phyloP scores from a whole-genome alignment of 2,329 filamentous ascomycete species.

The Bimuria novae-zelandiae region DNA sequence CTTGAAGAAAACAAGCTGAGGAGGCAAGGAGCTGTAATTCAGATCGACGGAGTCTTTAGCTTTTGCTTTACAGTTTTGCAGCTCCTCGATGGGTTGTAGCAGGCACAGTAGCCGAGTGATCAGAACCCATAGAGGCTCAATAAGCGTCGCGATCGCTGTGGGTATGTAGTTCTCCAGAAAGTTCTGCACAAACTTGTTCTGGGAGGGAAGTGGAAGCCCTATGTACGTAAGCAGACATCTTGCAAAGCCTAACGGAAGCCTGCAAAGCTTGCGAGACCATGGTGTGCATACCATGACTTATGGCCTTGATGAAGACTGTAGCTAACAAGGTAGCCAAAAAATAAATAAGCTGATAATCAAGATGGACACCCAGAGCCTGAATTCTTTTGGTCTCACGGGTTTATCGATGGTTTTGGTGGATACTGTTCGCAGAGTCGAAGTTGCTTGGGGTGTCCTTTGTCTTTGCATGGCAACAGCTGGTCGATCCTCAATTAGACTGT shows the following conservation, averaged over 20 bases:
- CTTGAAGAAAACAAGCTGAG: conserved; percentile 56
- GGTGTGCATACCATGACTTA: conserved; percentile 21
- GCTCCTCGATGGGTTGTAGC: conserved; percentile 59
- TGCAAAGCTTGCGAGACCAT: too few relatives aligned
- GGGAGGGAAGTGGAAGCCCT: conserved; percentile 46
- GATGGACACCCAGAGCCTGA: conserved; percentile 21
- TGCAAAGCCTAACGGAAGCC: too few relatives aligned
- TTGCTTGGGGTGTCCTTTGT: too few relatives aligned
- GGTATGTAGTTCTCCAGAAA: conserved; percentile 58
- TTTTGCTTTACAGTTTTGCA: conserved; percentile 49
- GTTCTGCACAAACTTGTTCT: conserved; percentile 45
- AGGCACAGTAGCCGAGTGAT: conserved; percentile 60
- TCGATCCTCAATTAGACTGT: not conserved
- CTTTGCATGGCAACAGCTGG: too few relatives aligned
- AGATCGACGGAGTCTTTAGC: conserved; percentile 45
- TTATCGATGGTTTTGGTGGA: conserved; percentile 18
- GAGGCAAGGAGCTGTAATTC: conserved; percentile 61
- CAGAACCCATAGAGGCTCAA: conserved; percentile 63
- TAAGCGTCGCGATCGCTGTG: conserved; percentile 58
- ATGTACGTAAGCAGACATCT: conserved; percentile 3
- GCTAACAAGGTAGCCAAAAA: conserved; percentile 18
- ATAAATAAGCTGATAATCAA: conserved; percentile 23
- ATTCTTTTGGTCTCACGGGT: conserved; percentile 29
- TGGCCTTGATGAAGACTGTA: conserved; percentile 22
- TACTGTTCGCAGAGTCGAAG: too few relatives aligned